These are phyloP conservation scores for Solanum lignicaule DNA, from an alignment of 257 asterid species.

Conservation along the genomic window DNA sequence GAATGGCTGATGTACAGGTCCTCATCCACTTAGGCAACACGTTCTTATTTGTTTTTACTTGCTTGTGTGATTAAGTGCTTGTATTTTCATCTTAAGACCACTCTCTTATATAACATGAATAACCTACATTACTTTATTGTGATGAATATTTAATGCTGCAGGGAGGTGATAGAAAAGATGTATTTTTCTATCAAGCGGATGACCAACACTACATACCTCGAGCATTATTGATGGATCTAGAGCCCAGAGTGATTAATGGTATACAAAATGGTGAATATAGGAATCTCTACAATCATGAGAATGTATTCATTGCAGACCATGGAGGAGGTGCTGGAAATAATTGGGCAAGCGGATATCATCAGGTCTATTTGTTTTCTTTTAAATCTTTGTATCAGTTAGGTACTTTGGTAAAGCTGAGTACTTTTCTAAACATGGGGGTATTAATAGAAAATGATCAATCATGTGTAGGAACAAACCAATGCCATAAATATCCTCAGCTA, in stretches of 20 bases:
- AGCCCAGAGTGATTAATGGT: constrained; percentile 95
- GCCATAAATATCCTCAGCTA: neutral
- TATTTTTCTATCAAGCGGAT: constrained; percentile 98
- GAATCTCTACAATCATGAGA: constrained; percentile 95
- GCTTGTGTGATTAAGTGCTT: neutral
- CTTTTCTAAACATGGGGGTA: neutral
- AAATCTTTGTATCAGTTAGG: neutral
- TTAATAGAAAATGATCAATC: neutral
- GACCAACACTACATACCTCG: constrained; percentile 97
- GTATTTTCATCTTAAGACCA: neutral
- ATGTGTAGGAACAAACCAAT: neutral
- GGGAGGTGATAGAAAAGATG: constrained; percentile 99
- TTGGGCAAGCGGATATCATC: constrained; percentile 99
- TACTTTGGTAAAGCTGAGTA: neutral
- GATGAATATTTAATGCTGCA: constrained; percentile 18
- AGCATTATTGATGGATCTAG: constrained; percentile 94
- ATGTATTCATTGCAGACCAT: constrained; percentile 77
- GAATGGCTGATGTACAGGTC: neutral
- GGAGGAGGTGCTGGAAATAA: constrained; percentile 99
- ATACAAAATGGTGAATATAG: constrained; percentile 94
- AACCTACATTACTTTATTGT: neutral
- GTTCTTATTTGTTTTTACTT: neutral
- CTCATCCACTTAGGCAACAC: neutral
- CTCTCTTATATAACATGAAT: neutral
- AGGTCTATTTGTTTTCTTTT: constrained; percentile 34